phyloP scores from a whole-genome alignment of 2,329 filamentous ascomycete species.

The Xylariaceae sp. region DNA sequence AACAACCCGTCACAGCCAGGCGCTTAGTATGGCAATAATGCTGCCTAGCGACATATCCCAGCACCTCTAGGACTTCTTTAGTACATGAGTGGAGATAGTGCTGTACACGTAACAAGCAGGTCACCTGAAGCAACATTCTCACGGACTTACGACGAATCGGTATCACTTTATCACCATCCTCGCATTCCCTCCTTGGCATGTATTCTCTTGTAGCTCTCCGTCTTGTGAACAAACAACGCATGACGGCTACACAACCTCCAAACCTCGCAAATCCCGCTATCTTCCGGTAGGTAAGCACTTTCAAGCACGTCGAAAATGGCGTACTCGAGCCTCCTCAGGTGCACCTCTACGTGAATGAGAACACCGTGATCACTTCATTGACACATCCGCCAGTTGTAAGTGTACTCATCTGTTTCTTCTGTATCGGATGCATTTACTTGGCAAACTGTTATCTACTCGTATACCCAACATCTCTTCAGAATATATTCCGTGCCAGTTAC shows the following conservation, averaged over 20 bases:
- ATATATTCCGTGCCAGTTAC: not conserved
- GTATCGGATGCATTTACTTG: not conserved
- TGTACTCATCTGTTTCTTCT: not conserved
- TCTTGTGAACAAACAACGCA: not conserved
- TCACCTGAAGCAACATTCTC: too few relatives aligned
- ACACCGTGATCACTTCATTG: not conserved
- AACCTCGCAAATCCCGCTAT: not conserved
- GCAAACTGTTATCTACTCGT: not conserved
- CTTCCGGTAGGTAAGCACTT: not conserved
- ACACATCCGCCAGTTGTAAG: not conserved
- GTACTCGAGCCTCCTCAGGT: not conserved
- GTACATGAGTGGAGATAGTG: too few relatives aligned
- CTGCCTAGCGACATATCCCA: too few relatives aligned
- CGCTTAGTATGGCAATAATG: too few relatives aligned
- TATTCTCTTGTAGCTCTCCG: not conserved
- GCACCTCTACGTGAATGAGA: not conserved
- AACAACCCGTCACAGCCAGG: too few relatives aligned
- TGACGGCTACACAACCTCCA: not conserved
- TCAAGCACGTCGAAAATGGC: not conserved
- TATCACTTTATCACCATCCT: too few relatives aligned
- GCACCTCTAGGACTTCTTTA: too few relatives aligned
- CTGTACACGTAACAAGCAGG: too few relatives aligned
- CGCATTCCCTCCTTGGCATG: too few relatives aligned
- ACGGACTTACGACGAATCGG: too few relatives aligned
- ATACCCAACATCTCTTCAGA: not conserved